phyloP scores from a whole-genome alignment of 2,329 filamentous ascomycete species.

The Claviceps sp. region DNA sequence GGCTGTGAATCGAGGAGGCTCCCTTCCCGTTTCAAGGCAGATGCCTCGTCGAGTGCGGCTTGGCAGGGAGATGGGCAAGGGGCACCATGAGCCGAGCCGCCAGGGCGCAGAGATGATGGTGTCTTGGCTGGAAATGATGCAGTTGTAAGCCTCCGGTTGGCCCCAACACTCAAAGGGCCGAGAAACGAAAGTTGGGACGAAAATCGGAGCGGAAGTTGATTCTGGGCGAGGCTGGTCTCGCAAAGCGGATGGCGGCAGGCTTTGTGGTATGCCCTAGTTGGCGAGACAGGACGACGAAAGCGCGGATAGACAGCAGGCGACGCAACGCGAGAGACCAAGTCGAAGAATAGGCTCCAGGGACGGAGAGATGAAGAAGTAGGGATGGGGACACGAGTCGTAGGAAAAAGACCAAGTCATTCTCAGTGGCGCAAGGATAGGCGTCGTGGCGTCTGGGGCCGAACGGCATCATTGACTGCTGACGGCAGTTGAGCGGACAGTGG shows the following conservation, averaged over 20 bases:
- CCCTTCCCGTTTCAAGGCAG: too few species aligned
- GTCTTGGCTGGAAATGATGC: neutral
- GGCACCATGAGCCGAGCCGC: neutral
- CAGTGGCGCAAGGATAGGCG: conserved; percentile 1
- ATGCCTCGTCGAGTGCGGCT: too few species aligned
- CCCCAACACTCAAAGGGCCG: neutral
- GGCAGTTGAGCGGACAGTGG: too few species aligned
- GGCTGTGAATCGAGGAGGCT: too few species aligned
- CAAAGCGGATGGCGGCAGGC: neutral
- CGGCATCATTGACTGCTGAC: too few species aligned
- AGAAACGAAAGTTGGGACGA: neutral
- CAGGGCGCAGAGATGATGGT: neutral
- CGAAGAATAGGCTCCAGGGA: neutral
- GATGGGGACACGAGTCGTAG: neutral
- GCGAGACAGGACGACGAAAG: neutral
- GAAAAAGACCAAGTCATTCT: neutral
- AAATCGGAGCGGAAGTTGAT: neutral
- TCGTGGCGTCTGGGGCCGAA: neutral
- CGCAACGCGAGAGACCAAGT: neutral
- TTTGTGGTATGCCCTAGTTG: too few species aligned
- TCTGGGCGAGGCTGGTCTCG: too few species aligned
- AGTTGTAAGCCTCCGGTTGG: neutral
- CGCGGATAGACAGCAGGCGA: neutral
- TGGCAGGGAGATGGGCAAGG: neutral
- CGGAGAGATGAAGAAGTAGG: neutral